Base-by-base conservation (phyloP, 1,139 yeast species). In the Nadsonia commutata region DNA sequence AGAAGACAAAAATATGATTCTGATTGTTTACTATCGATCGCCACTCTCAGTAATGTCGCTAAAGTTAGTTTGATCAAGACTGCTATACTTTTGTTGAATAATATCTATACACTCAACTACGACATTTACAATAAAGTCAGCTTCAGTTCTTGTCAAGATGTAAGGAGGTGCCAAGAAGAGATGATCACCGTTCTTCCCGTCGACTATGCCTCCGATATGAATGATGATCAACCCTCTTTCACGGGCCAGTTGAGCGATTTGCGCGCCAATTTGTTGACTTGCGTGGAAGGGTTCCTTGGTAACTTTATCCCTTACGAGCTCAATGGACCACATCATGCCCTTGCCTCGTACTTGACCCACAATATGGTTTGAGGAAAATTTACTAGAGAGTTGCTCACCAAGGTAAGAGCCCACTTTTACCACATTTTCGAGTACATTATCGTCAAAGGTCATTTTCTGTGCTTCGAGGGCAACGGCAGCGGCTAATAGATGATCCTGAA, bases 301-400 rank as follows among this genome's bases (percentile, higher is more conserved):
- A 8, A 45, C 54, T 45, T 66, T 66, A 54, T 75, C 65, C 53
- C 72, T 66, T 49, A 74, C 77, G 43, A 74, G 62, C 57, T 76
- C 81, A 46, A 76, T 52, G 4, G 76, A 63, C 74, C 79, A 73
- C 59, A 76, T 76, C 18, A 76, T 74, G 47, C 80, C 80, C 47
- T 70, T 58, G 38, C 48, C 50, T 11, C 50, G 42, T 20, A 48
- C 39, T 31, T 48, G 42, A 17, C 50, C 50, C 3, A 48, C 48
- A 19, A 40, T 22, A 3, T 43, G 38, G 23, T 22, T 38, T 18
- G 46, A 37, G 27, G 38, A 47, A 31, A 45, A 36, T 22, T 37
- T 36, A 20, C 37, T 22, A 36, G 54, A 54, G 43, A 75, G 60
- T 44, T 58, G 61, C 22, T 57, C 56, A 45, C 78, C 79, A 57